These are phyloP conservation scores for Euphorbia peplus DNA, from an alignment of 345 rosid species.

Conservation along the genomic window DNA sequence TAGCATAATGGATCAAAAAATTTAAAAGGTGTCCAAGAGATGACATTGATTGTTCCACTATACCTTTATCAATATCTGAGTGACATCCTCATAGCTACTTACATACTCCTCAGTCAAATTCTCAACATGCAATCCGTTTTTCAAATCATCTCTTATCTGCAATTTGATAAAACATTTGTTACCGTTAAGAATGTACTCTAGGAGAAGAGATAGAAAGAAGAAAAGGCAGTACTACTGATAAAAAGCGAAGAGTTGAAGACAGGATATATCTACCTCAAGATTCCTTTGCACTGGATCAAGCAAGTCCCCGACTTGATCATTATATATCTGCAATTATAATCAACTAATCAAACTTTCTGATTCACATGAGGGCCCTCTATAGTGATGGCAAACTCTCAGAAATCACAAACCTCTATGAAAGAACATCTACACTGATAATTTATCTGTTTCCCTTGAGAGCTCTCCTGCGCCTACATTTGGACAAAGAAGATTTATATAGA, in stretches of 20 bases:
- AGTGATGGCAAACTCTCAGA: background rate
- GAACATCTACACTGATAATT: slow-evolving; percentile 97
- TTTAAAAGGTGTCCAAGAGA: background rate
- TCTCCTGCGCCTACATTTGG: slow-evolving; percentile 59
- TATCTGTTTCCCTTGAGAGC: slow-evolving; percentile 57
- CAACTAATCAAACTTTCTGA: background rate
- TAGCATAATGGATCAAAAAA: background rate
- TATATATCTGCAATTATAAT: slow-evolving; percentile 59
- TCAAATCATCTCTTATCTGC: slow-evolving; percentile 80
- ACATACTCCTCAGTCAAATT: slow-evolving; percentile 90
- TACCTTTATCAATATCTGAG: slow-evolving; percentile 91
- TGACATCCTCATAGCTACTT: slow-evolving; percentile 69
- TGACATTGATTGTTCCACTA: background rate
- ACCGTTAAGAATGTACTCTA: background rate
- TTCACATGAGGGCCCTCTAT: background rate
- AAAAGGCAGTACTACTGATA: background rate
- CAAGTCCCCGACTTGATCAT: slow-evolving; percentile 86
- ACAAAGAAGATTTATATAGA: background rate
- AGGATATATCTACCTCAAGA: slow-evolving; percentile 55
- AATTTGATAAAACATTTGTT: slow-evolving; percentile 10
- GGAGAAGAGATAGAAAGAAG: background rate
- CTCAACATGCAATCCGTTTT: slow-evolving; percentile 75
- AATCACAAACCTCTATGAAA: slow-evolving; percentile 73
- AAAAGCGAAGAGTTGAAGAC: slow-evolving; percentile 5
- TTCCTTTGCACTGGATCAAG: slow-evolving; percentile 89